Evolutionary conservation across 768 basidiomycete genomes (phyloP).

Genomic region (Boletus sp.): DNA sequence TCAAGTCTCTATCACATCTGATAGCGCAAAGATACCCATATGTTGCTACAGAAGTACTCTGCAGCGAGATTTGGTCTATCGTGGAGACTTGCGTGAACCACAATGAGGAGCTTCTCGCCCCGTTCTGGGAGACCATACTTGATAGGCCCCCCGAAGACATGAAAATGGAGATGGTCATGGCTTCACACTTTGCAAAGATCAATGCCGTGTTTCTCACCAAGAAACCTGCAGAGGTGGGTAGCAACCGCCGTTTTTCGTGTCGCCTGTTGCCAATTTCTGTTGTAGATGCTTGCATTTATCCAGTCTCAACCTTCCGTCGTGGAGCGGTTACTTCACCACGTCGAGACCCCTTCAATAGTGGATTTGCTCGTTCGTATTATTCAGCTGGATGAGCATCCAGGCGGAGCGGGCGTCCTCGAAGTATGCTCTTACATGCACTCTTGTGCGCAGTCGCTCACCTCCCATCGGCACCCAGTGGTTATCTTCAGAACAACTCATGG

Average conservation of each 20-base stretch:
- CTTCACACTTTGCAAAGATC: slow-evolving; percentile 92
- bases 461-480: slow-evolving; percentile 66
- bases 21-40: slow-evolving; percentile 71
- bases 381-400: slow-evolving; percentile 81
- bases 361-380: slow-evolving; percentile 90
- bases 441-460: slow-evolving; percentile 28
- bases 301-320: slow-evolving; percentile 78
- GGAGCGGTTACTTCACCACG: slow-evolving; percentile 76
- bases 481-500: slow-evolving; percentile 78
- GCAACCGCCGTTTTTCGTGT: slow-evolving; percentile 11
- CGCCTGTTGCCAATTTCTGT: slow-evolving; percentile 14
- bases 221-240: slow-evolving; percentile 81
- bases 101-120: slow-evolving; percentile 65
- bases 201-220: slow-evolving; percentile 85
- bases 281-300: slow-evolving; percentile 90
- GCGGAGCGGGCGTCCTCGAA: slow-evolving; percentile 80
- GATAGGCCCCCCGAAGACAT: slow-evolving; percentile 81
- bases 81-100: slow-evolving; percentile 82
- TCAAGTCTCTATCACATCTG: slow-evolving; percentile 6
- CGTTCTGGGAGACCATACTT: slow-evolving; percentile 90
- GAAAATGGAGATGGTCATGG: slow-evolving; percentile 82
- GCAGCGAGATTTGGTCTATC: slow-evolving; percentile 94
- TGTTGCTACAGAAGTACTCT: slow-evolving; percentile 90
- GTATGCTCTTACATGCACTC: slow-evolving; percentile 51
- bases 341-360: slow-evolving; percentile 87